Conservation (phyloP, 768 basidiomycete species). For the Lentinula sp. region DNA sequence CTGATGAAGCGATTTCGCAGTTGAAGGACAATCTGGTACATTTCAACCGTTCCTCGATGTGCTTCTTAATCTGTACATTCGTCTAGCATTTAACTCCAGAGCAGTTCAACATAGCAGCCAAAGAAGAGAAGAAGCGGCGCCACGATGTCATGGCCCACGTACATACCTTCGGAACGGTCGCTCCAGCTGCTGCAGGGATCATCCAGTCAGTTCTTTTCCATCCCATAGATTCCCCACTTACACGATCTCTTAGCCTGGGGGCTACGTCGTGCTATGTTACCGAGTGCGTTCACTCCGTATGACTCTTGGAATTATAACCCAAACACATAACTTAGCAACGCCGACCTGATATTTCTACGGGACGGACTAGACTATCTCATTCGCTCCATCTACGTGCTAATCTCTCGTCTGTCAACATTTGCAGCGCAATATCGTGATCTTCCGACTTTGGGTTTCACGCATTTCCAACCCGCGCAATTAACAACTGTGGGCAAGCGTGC, state of each 20-base stretch:
- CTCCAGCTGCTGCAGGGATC: conserved; percentile 92
- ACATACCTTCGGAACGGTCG: conserved; percentile 91
- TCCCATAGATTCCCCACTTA: background rate
- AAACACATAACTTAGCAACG: conserved; percentile 57
- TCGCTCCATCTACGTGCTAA: conserved; percentile 82
- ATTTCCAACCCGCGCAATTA: conserved; percentile 97
- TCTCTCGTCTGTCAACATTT: conserved; percentile 81
- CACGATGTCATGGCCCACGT: conserved; percentile 99
- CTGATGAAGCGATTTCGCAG: conserved; percentile 87
- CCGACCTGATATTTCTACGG: conserved; percentile 95
- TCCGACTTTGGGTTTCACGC: conserved; percentile 95
- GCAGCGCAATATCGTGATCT: conserved; percentile 82
- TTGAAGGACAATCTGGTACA: conserved; percentile 90
- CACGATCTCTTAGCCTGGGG: conserved; percentile 53
- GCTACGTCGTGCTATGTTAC: conserved; percentile 99
- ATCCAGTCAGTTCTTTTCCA: conserved; percentile 63
- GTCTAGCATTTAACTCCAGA: conserved; percentile 71
- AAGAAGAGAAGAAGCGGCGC: conserved; percentile 93
- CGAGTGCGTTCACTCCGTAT: conserved; percentile 50
- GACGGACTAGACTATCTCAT: conserved; percentile 80
- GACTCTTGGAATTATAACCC: background rate
- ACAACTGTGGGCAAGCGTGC: conserved; percentile 98
- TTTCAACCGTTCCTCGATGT: background rate
- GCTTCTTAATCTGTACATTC: conserved; percentile 3
- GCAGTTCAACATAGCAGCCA: conserved; percentile 88